Percentiles rank a stretch among this genome's conserved stretches.
Conservation (phyloP, 805 yeast species). For the Sungouiozyma ichnusensis region DNA sequence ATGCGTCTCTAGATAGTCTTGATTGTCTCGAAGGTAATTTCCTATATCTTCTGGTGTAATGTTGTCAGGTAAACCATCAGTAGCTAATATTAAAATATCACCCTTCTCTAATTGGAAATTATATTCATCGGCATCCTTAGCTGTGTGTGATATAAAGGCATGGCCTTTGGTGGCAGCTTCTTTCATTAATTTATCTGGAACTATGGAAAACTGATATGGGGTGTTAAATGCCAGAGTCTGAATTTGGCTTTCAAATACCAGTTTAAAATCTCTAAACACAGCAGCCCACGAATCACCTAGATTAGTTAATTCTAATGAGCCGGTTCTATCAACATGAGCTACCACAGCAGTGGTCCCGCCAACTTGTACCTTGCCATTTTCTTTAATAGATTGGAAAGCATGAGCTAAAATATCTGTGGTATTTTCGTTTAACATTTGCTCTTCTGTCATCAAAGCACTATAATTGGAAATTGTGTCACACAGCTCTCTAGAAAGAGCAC, state of each 20-base stretch:
- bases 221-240: constrained; percentile 87
- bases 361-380: constrained; percentile 56
- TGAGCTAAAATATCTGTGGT: constrained; percentile 41
- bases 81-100: constrained; percentile 76
- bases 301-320: constrained; percentile 55
- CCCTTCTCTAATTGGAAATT: constrained; percentile 53
- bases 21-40: constrained; percentile 47
- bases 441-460: constrained; percentile 6
- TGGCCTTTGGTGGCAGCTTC: constrained; percentile 46
- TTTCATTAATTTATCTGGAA: constrained; percentile 51
- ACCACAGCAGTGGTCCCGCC: constrained; percentile 93
- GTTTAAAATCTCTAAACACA: constrained; percentile 54
- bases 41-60: constrained; percentile 64
- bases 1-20: constrained; percentile 17
- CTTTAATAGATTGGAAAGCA: constrained; percentile 46
- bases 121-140: constrained; percentile 58
- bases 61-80: constrained; percentile 92
- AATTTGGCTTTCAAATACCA: constrained; percentile 56
- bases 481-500: constrained; percentile 75
- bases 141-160: constrained; percentile 60
- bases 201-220: constrained; percentile 81
- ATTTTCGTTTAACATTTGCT: constrained; percentile 7
- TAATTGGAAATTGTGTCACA: constrained; percentile 43
- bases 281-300: constrained; percentile 95
- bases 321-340: constrained; percentile 52